phyloP scores from a whole-genome alignment of 108 stramenopile species.

The Skeletonema tropicum region DNA sequence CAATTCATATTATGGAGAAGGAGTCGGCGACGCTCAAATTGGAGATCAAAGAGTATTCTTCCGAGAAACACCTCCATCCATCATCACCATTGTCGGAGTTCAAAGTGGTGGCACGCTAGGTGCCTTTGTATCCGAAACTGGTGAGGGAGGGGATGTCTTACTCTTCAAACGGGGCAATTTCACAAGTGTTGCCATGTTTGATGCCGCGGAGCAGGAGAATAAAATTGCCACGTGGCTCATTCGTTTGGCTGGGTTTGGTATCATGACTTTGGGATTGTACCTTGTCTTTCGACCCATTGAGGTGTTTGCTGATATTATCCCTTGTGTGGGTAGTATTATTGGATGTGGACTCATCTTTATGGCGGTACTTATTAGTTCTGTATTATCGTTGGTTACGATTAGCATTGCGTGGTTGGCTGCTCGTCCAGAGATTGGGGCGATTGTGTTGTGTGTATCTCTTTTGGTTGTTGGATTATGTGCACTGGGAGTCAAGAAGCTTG shows the following conservation, averaged over 20 bases:
- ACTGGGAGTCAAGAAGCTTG: slow-evolving; percentile 9
- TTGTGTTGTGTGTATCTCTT: slow-evolving; percentile 4
- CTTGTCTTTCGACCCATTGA: slow-evolving; percentile 35
- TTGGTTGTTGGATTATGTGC: slow-evolving; percentile 8
- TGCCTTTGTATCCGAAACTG: slow-evolving; percentile 10
- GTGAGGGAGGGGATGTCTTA: slow-evolving; percentile 25
- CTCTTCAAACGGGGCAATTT: slow-evolving; percentile 24
- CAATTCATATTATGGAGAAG: background rate
- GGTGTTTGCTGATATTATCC: slow-evolving; percentile 38
- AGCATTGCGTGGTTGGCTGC: slow-evolving; percentile 28
- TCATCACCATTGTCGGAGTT: slow-evolving; percentile 36
- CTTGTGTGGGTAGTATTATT: slow-evolving; percentile 30
- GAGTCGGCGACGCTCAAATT: background rate
- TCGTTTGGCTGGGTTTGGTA: slow-evolving; percentile 32
- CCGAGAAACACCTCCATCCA: slow-evolving; percentile 12
- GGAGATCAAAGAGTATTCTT: slow-evolving; percentile 37
- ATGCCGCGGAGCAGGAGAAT: slow-evolving; percentile 28
- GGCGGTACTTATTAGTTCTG: slow-evolving; percentile 16
- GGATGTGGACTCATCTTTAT: slow-evolving; percentile 22
- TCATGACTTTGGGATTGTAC: slow-evolving; percentile 34
- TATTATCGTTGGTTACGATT: slow-evolving; percentile 28
- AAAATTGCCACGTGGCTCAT: slow-evolving; percentile 29
- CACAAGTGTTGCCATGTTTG: slow-evolving; percentile 29
- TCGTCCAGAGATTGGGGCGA: slow-evolving; percentile 25
- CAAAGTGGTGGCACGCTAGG: slow-evolving; percentile 27